A percentile compares a stretch with the other conserved stretches of the same genome.
Evolutionary conservation across 345 rosid species (phyloP).

Genomic region (Iberis pinnata): DNA sequence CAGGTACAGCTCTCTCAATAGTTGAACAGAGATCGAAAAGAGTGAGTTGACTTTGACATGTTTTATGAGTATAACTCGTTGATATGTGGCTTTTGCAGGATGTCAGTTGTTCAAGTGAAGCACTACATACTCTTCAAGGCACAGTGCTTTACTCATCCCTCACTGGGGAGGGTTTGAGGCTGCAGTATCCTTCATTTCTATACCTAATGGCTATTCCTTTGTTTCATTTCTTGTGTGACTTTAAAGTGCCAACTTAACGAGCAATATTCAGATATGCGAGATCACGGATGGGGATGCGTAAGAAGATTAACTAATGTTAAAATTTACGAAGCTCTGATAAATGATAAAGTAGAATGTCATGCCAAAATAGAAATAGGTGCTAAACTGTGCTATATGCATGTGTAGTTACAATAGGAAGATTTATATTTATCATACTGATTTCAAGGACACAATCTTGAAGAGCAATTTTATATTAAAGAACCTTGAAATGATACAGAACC

Average conservation of each 20-base stretch:
- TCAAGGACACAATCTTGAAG: not conserved
- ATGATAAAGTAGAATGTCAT: slow-evolving; percentile 15
- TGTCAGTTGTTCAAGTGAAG: slow-evolving; percentile 60
- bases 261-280: slow-evolving; percentile 56
- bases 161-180: slow-evolving; percentile 65
- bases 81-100: slow-evolving; percentile 44
- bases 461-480: slow-evolving; percentile 1
- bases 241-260: slow-evolving; percentile 34
- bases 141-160: slow-evolving; percentile 60
- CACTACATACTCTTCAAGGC: slow-evolving; percentile 67
- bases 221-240: not conserved
- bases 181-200: slow-evolving; percentile 67
- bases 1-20: slow-evolving; percentile 43
- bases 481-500: not conserved
- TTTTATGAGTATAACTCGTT: not conserved
- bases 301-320: slow-evolving; percentile 28
- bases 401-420: slow-evolving; percentile 5
- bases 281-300: slow-evolving; percentile 79
- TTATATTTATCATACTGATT: slow-evolving; percentile 14
- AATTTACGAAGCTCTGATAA: slow-evolving; percentile 2
- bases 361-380: slow-evolving; percentile 6
- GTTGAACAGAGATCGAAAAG: no score
- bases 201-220: slow-evolving; percentile 9
- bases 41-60: slow-evolving; percentile 1
- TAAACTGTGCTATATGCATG: slow-evolving; percentile 19